phyloP scores from a whole-genome alignment of 352 stramenopile species.

The Plasmopara viticola region DNA sequence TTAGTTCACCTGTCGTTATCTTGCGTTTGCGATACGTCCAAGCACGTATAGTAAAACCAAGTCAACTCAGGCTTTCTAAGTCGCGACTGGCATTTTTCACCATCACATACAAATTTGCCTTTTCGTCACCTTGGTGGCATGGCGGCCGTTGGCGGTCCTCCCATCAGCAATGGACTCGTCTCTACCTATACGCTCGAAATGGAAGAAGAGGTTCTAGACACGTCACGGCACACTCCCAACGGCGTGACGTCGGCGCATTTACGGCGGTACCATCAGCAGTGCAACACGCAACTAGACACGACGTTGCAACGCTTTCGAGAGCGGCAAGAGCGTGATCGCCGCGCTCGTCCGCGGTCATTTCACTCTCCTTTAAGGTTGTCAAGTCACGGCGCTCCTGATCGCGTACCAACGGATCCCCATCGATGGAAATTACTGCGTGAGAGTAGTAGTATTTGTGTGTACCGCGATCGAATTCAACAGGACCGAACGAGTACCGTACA shows the following conservation, averaged over 20 bases:
- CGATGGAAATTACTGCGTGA: conserved; percentile 69
- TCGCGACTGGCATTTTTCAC: no score
- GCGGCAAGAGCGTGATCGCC: conserved; percentile 35
- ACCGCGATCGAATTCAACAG: conserved; percentile 36
- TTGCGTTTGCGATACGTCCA: background rate
- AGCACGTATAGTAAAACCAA: background rate
- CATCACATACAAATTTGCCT: no score
- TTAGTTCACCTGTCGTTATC: background rate
- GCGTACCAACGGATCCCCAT: conserved; percentile 6
- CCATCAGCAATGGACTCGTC: conserved; percentile 24
- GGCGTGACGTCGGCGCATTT: conserved; percentile 39
- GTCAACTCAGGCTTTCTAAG: no score
- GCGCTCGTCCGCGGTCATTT: conserved; percentile 9
- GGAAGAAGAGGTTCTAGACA: conserved; percentile 21
- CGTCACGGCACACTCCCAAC: conserved; percentile 17
- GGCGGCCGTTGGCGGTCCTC: background rate
- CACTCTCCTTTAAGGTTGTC: conserved; percentile 11
- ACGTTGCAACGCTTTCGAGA: conserved; percentile 42
- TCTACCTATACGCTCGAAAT: conserved; percentile 31
- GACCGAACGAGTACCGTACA: conserved; percentile 46
- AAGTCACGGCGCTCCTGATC: conserved; percentile 4
- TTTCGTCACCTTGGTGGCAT: background rate
- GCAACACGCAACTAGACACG: conserved; percentile 34
- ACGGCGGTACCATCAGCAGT: conserved; percentile 43
- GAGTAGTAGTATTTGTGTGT: conserved; percentile 56